phyloP scores from a whole-genome alignment of 2,329 filamentous ascomycete species.

The Trichophyton mentagrophytes region DNA sequence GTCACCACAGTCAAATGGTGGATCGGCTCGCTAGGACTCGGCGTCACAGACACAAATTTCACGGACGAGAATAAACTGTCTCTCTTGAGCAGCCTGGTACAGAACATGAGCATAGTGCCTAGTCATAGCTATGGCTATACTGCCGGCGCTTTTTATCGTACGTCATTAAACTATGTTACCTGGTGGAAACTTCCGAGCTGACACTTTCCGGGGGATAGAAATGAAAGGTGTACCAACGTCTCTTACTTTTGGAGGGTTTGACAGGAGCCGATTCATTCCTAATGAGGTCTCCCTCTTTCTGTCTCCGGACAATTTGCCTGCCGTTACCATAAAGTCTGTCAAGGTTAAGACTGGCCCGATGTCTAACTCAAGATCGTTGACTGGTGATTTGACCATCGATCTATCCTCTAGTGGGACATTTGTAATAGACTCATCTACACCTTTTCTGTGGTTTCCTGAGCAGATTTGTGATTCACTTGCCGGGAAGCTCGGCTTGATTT shows the following conservation, averaged over 20 bases:
- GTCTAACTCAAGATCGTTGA: conserved; percentile 4
- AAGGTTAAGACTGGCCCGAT: conserved; percentile 13
- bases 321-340: conserved; percentile 22
- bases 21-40: conserved; percentile 24
- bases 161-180: conserved; percentile 2
- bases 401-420: conserved; percentile 16
- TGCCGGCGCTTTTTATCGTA: conserved; percentile 22
- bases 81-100: conserved; percentile 18
- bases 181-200: background rate
- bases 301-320: conserved; percentile 19
- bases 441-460: conserved; percentile 30
- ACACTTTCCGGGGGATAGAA: conserved; percentile 10
- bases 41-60: conserved; percentile 19
- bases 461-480: conserved; percentile 27
- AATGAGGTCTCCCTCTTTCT: conserved; percentile 21
- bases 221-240: conserved; percentile 22
- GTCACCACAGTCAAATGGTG: conserved; percentile 23
- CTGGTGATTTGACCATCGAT: conserved; percentile 8
- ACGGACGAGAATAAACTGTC: conserved; percentile 15
- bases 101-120: conserved; percentile 18
- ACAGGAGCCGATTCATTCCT: conserved; percentile 20
- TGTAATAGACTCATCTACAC: conserved; percentile 30
- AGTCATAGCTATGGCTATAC: conserved; percentile 25
- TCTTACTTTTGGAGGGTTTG: conserved; percentile 23
- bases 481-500: conserved; percentile 24